Evolutionary conservation across 768 basidiomycete species (phyloP).

Genomic region (Phylloporus arenicola): DNA sequence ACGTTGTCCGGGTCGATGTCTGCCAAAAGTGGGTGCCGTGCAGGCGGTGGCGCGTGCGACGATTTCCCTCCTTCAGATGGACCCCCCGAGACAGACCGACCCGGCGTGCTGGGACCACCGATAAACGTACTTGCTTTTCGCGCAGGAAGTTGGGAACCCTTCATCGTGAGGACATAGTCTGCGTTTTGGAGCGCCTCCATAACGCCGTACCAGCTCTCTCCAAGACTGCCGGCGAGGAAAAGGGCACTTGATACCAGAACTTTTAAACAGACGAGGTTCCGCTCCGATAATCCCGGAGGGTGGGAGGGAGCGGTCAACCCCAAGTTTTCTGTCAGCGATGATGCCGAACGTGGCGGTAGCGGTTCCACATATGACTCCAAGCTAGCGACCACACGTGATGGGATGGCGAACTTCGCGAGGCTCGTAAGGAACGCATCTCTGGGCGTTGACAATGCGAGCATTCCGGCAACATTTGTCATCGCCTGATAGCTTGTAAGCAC

Average conservation of each 20-base stretch:
- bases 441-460: slow-evolving; percentile 80
- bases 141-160: slow-evolving; percentile 36
- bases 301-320: slow-evolving; percentile 49
- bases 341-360: slow-evolving; percentile 55
- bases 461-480: slow-evolving; percentile 83
- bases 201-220: slow-evolving; percentile 88
- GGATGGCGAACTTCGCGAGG: slow-evolving; percentile 90
- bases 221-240: slow-evolving; percentile 79
- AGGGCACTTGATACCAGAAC: slow-evolving; percentile 71
- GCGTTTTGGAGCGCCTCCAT: slow-evolving; percentile 92
- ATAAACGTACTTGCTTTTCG: slow-evolving; percentile 31
- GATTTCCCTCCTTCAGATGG: slow-evolving; percentile 16
- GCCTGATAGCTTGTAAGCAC: slow-evolving; percentile 77
- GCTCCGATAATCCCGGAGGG: slow-evolving; percentile 75
- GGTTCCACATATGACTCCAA: slow-evolving; percentile 57
- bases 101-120: slow-evolving; percentile 31
- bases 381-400: slow-evolving; percentile 80
- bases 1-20: slow-evolving; percentile 77
- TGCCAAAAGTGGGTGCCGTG: slow-evolving; percentile 56
- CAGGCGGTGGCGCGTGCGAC: slow-evolving; percentile 18
- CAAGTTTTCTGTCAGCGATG: slow-evolving; percentile 59
- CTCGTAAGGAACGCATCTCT: slow-evolving; percentile 90
- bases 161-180: slow-evolving; percentile 78
- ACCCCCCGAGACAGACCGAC: slow-evolving; percentile 36
- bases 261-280: slow-evolving; percentile 89